Conservation (phyloP, 352 stramenopile species). For the Phytopythium sindhum region DNA sequence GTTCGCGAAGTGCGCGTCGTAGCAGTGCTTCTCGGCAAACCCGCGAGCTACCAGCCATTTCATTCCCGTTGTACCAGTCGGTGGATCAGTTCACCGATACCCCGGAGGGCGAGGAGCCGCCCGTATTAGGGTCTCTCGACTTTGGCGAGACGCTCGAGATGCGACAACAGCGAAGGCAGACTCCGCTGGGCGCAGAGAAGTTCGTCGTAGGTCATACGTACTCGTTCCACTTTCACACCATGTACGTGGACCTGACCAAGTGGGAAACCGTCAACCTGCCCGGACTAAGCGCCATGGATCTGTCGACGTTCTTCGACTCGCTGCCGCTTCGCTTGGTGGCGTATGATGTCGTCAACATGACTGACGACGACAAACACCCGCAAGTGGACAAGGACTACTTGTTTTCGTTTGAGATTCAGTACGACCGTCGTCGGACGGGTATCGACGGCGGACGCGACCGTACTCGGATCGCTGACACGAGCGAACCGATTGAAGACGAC, state of each 20-base stretch:
- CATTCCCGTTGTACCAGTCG: constrained; percentile 76
- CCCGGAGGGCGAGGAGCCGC: constrained; percentile 41
- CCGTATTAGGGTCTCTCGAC: constrained; percentile 42
- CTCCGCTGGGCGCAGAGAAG: constrained; percentile 41
- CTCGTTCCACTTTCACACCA: constrained; percentile 88
- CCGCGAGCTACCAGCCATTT: constrained; percentile 49
- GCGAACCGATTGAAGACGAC: constrained; percentile 11
- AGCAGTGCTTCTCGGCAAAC: neutral
- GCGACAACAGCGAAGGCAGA: constrained; percentile 35
- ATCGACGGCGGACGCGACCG: neutral
- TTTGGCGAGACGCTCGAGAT: constrained; percentile 65
- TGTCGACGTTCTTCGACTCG: constrained; percentile 78
- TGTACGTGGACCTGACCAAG: constrained; percentile 79
- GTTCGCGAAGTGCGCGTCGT: constrained; percentile 3
- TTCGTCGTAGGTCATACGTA: constrained; percentile 71
- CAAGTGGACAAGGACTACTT: constrained; percentile 71
- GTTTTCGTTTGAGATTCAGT: constrained; percentile 78
- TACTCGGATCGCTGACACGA: constrained; percentile 1
- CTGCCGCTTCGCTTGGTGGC: constrained; percentile 67
- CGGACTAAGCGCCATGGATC: constrained; percentile 63
- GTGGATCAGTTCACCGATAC: constrained; percentile 82
- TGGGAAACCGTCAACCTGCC: constrained; percentile 84
- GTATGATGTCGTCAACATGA: constrained; percentile 44
- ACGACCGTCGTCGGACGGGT: constrained; percentile 19
- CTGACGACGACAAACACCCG: constrained; percentile 30